Evolutionary conservation across 2,329 filamentous ascomycete species (phyloP), one percentile per base, ranked within the genome.

Genomic region (Juglanconis sp.): DNA sequence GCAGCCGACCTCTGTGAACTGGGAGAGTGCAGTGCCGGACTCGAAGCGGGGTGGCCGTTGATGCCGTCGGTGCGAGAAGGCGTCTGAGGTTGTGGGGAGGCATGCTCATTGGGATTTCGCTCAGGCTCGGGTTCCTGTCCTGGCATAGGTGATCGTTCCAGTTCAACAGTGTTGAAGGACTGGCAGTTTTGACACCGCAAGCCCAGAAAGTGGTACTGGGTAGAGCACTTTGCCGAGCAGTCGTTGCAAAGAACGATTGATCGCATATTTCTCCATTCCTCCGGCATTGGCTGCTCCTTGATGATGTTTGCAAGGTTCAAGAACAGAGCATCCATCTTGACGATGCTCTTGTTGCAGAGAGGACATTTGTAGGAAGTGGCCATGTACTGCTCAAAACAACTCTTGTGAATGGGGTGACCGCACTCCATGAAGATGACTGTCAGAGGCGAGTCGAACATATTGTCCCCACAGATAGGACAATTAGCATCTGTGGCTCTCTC

Each of bases 281-380:
- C 76, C 0, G 95, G 95, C 92, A 99, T 98, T 1, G 95, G 95
- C 71, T 99, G 95, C 49, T 83, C 83, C 65, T 90, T 84, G 62
- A 99, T 96, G 53, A 92, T 88, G 56, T 92, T 85, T 69, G 97
- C 94, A 38, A 98, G 77, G 67, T 95, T 95, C 53, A 92, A 87
- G 77, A 98, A 99, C 67, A 96, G 90, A 42, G 91, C 85, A 70
- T 97, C 94, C 94, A 99, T 99, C 71, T 98, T 98, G 66, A 92
- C 86, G n/a, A 96, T 89, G 65, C 91, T 96, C 74, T 95, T 96
- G 77, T 89, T 96, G 81, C 95, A 99, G 53, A 97, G 92, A 0
- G 94, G 95, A 69, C 95, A 99, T 70, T 94, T 96, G 78, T 98
- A 99, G 5, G 93, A 96, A 3, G 87, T 87, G 68, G 88, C 88